Percentiles rank a stretch among this genome's conserved stretches.
phyloP scores from a whole-genome alignment of 768 basidiomycete genomes.

The Mycena floridula region DNA sequence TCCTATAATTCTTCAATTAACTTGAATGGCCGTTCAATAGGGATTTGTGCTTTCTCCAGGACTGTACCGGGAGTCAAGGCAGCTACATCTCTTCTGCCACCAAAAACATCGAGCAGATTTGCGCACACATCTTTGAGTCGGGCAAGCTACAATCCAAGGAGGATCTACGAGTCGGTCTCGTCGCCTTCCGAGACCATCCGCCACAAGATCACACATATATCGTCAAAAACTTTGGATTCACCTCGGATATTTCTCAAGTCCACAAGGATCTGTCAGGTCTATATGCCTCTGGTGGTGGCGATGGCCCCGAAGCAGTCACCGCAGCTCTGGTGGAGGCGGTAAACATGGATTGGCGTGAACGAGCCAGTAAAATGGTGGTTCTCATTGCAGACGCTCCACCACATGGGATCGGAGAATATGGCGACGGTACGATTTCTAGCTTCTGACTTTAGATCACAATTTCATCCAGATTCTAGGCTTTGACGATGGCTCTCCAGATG shows the following conservation, averaged over 20 bases:
- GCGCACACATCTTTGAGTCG: slow-evolving; percentile 89
- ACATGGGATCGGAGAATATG: slow-evolving; percentile 95
- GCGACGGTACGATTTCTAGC: slow-evolving; percentile 64
- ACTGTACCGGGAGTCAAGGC: slow-evolving; percentile 64
- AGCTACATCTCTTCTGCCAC: slow-evolving; percentile 70
- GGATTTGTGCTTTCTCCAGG: slow-evolving; percentile 89
- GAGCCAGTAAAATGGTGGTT: slow-evolving; percentile 92
- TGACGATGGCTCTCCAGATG: slow-evolving; percentile 91
- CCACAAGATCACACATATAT: slow-evolving; percentile 96
- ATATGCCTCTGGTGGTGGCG: slow-evolving; percentile 88
- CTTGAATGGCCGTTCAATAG: slow-evolving; percentile 30
- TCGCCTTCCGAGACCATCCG: slow-evolving; percentile 95
- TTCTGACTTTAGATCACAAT: slow-evolving; percentile 3
- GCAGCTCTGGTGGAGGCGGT: slow-evolving; percentile 84
- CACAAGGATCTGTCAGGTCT: slow-evolving; percentile 77
- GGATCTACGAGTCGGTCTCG: slow-evolving; percentile 86
- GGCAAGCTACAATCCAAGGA: slow-evolving; percentile 83
- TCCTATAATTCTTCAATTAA: slow-evolving; percentile 1
- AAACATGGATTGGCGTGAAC: slow-evolving; percentile 85
- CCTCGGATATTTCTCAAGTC: slow-evolving; percentile 84
- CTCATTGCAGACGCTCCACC: slow-evolving; percentile 97
- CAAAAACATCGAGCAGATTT: slow-evolving; percentile 94
- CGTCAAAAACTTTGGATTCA: slow-evolving; percentile 91
- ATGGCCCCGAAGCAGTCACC: slow-evolving; percentile 96
- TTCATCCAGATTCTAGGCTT: slow-evolving; percentile 51